Base-by-base conservation (phyloP, 1,284 basidiomycete genomes). In the Peniophora sp. region DNA sequence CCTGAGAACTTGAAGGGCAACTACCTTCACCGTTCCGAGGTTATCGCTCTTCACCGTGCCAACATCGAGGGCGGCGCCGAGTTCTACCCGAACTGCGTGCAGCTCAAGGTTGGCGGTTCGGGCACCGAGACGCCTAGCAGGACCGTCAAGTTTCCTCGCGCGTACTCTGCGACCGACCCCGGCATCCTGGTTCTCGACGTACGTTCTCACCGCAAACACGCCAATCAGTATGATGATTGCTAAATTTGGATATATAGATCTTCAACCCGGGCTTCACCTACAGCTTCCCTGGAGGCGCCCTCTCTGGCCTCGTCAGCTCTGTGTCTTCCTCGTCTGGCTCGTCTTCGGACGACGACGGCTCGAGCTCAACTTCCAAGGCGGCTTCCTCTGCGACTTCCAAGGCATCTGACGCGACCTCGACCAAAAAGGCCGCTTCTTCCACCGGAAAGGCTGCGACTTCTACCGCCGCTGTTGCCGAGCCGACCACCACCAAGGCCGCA, bases 51-150 rank as follows among this genome's bases (percentile, higher is more conserved):
- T 16, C 86, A 89, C 55, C 69, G 77, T 38, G 86, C 74, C 14
- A 62, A 59, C 46, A 52, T 60, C 1, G 2, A 48, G 0, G 77
- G 78, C 5, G 80, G 79, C 16, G 85, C 82, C 16, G 85, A 88
- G 65, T 87, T 85, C 69, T 89, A 88, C 62, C 79, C 80, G 0
- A 78, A 74, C n/a, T 89, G 85, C 62, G 64, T 75, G 2, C 86
- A 88, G 60, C 58, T 89, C 53, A 69, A 58, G 20, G 67, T 89
- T 39, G 70, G 71, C 1, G 83, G 83, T 25, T 71, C 63, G 20
- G 74, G 73, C 14, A 73, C 65, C 12, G 78, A 75, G 32, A 60
- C 54, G 0, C 73, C 81, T 0, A 60, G 61, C 55, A 74, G 78
- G 51, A 73, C 78, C 32, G 83, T 84, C 16, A 64, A 59, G 11